phyloP scores from a whole-genome alignment of 108 stramenopile genomes.

The Licmophora abbreviata region DNA sequence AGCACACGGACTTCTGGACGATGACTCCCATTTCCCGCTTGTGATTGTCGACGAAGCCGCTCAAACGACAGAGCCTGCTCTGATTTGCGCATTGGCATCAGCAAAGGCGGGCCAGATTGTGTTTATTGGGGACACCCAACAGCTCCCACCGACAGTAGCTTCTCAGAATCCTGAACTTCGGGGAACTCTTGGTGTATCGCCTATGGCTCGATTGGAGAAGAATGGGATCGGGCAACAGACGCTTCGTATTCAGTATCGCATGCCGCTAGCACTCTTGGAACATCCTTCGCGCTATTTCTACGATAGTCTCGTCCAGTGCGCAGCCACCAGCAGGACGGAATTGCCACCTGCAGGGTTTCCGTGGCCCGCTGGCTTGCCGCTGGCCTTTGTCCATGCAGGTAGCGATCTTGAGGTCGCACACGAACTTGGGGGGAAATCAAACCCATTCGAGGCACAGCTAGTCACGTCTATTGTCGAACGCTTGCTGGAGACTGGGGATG shows the following conservation, averaged over 20 bases:
- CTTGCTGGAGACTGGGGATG: constrained; percentile 27
- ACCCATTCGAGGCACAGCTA: constrained; percentile 43
- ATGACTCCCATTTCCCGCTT: constrained; percentile 23
- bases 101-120: constrained; percentile 48
- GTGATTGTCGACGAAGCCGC: constrained; percentile 72
- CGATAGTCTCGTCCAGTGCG: constrained; percentile 36
- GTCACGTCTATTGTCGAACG: constrained; percentile 30
- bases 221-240: constrained; percentile 30
- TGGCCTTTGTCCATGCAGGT: constrained; percentile 55
- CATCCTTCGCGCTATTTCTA: constrained; percentile 65
- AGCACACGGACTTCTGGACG: constrained; percentile 39
- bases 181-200: constrained; percentile 47
- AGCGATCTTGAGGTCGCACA: constrained; percentile 33
- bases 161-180: constrained; percentile 23
- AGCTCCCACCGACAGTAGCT: constrained; percentile 61
- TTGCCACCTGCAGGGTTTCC: constrained; percentile 42
- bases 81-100: constrained; percentile 49
- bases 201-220: constrained; percentile 58
- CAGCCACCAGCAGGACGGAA: constrained; percentile 3
- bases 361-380: constrained; percentile 39
- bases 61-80: constrained; percentile 69
- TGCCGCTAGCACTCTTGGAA: constrained; percentile 46
- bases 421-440: constrained; percentile 39
- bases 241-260: constrained; percentile 51
- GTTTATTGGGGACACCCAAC: constrained; percentile 60